phyloP scores from a whole-genome alignment of 1,284 basidiomycete genomes.

The Gomphus sp. region DNA sequence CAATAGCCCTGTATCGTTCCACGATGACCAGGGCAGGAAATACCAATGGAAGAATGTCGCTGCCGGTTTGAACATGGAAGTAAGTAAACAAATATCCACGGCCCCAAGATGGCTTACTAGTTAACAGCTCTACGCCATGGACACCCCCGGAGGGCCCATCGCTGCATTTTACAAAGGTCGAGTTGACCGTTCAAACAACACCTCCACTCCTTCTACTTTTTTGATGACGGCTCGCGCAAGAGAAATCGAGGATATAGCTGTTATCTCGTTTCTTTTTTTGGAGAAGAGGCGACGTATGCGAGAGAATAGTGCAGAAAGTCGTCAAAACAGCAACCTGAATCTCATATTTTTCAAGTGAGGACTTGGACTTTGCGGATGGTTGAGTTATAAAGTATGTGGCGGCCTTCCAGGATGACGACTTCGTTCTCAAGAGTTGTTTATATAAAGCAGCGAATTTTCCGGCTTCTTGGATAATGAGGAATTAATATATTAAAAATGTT shows the following conservation, averaged over 20 bases:
- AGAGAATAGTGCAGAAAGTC: neutral
- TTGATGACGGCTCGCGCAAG: neutral
- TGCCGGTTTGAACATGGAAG: slow-evolving; percentile 1
- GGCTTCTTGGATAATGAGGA: no score
- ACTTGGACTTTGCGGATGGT: no score
- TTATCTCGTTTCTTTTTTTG: neutral
- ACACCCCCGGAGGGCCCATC: neutral
- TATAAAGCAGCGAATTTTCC: no score
- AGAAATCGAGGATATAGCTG: neutral
- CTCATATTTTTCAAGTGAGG: neutral
- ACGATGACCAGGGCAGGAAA: neutral
- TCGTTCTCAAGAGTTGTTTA: no score
- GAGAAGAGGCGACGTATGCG: neutral
- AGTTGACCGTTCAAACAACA: neutral
- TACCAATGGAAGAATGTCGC: slow-evolving; percentile 3
- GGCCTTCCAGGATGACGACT: no score
- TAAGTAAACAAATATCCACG: neutral
- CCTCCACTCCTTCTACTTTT: neutral
- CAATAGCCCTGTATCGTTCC: neutral
- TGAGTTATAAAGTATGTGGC: no score
- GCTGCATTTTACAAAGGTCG: neutral
- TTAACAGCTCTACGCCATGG: neutral
- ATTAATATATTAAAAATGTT: no score
- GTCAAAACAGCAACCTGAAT: neutral
- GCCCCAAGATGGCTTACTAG: neutral